phyloP scores from a whole-genome alignment of 768 basidiomycete genomes.

The Podaxis sp. region DNA sequence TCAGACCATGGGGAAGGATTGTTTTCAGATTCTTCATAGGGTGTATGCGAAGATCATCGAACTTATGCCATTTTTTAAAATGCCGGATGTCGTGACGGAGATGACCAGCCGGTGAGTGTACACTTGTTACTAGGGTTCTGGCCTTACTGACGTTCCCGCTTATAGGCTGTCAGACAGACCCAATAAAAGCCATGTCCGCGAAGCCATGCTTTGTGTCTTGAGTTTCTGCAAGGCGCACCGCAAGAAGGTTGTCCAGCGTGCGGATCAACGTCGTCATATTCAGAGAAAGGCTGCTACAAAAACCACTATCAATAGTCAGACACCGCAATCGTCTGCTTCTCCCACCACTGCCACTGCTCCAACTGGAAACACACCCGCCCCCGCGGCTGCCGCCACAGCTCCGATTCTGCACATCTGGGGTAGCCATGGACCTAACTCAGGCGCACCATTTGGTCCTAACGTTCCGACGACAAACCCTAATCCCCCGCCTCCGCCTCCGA shows the following conservation, averaged over 20 bases:
- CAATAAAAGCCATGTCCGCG: slow-evolving; percentile 48
- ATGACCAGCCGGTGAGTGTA: slow-evolving; percentile 49
- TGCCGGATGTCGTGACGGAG: slow-evolving; percentile 50
- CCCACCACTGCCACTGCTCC: background rate
- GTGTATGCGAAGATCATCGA: slow-evolving; percentile 44
- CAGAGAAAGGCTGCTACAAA: slow-evolving; percentile 17
- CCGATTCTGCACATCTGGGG: background rate
- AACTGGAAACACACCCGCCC: background rate
- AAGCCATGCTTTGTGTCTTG: slow-evolving; percentile 47
- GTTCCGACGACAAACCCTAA: background rate
- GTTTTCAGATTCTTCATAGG: slow-evolving; percentile 31
- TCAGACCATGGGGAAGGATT: slow-evolving; percentile 33
- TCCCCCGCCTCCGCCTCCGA: background rate
- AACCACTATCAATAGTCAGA: slow-evolving; percentile 6
- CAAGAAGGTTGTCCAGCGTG: slow-evolving; percentile 28
- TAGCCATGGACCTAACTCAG: background rate
- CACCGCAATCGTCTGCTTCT: background rate
- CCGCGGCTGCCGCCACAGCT: background rate
- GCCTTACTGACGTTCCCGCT: background rate
- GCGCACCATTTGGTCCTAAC: background rate
- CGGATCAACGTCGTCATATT: slow-evolving; percentile 21
- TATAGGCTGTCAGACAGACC: slow-evolving; percentile 52
- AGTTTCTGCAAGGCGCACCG: slow-evolving; percentile 51
- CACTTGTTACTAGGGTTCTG: background rate
- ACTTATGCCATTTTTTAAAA: slow-evolving; percentile 57